A percentile compares a stretch with the other conserved stretches of the same genome.
These are phyloP conservation scores for Fraxinus quadrangulata DNA, from an alignment of 257 asterid genomes.

Conservation along the genomic window DNA sequence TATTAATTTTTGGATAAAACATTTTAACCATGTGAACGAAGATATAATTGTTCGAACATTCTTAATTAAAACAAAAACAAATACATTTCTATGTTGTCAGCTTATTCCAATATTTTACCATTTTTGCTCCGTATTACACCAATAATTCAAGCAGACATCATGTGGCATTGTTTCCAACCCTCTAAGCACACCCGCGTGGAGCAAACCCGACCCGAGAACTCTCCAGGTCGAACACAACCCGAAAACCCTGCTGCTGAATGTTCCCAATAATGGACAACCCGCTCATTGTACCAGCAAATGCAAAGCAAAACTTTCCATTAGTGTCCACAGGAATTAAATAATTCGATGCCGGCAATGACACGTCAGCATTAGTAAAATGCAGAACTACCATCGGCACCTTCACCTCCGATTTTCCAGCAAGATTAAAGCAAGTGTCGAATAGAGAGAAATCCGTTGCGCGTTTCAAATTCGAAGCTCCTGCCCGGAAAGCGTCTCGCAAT, in stretches of 20 bases:
- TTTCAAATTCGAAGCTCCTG: constrained; percentile 54
- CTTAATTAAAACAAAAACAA: no score
- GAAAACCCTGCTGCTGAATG: constrained; percentile 70
- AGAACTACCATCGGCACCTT: constrained; percentile 84
- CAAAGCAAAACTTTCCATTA: constrained; percentile 77
- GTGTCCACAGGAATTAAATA: constrained; percentile 81
- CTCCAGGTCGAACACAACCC: constrained; percentile 65
- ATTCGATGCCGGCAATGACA: constrained; percentile 84
- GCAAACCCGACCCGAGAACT: constrained; percentile 63
- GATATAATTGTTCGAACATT: not conserved
- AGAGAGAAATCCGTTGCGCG: constrained; percentile 51
- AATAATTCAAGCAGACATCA: not conserved
- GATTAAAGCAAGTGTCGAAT: constrained; percentile 85
- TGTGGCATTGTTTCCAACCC: not conserved
- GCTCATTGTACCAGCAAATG: constrained; percentile 71
- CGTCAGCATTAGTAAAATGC: constrained; percentile 77
- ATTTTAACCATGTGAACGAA: not conserved
- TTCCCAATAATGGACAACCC: constrained; percentile 58
- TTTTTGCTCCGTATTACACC: not conserved
- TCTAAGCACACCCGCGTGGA: constrained; percentile 43
- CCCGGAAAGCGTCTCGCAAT: constrained; percentile 63
- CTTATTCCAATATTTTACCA: not conserved
- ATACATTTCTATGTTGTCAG: not conserved
- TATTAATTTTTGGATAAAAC: no score
- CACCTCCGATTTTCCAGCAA: constrained; percentile 71